These are phyloP conservation scores for Isoetes engelmannii DNA, from an alignment of 83 land plant genomes.

Conservation along the genomic window DNA sequence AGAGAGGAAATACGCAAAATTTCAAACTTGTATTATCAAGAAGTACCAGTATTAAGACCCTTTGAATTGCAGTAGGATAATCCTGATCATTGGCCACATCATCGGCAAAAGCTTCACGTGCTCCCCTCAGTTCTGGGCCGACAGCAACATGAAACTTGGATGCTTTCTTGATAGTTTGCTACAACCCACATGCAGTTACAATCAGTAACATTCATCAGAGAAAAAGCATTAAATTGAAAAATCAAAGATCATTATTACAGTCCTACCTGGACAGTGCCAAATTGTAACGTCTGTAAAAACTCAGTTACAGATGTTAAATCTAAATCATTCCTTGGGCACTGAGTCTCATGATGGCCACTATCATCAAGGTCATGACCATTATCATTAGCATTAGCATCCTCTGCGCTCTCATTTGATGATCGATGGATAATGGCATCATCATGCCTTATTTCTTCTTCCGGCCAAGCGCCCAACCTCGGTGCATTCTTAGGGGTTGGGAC, in stretches of 20 bases:
- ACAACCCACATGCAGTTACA: neutral
- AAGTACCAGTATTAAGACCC: conserved; percentile 58
- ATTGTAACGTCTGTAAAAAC: conserved; percentile 19
- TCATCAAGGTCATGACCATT: no score
- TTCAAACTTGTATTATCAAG: no score
- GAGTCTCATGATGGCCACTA: no score
- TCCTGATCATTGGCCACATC: conserved; percentile 18
- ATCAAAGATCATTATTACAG: conserved; percentile 3
- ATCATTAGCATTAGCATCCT: no score
- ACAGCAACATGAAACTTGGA: neutral
- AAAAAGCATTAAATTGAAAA: neutral
- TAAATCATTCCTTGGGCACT: no score
- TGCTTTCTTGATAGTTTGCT: neutral
- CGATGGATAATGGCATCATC: no score
- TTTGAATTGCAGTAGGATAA: conserved; percentile 25
- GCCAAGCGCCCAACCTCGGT: no score
- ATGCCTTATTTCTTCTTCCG: no score
- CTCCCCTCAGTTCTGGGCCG: neutral
- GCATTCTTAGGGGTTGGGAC: no score
- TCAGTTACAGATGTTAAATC: conserved; percentile 24
- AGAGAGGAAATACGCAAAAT: no score
- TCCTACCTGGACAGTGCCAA: conserved; percentile 17
- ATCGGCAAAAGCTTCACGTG: neutral
- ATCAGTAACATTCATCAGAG: neutral
- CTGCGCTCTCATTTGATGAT: no score